Base-by-base conservation (phyloP, 2,329 filamentous ascomycete species). In the Raffaelea deltoideospora region DNA sequence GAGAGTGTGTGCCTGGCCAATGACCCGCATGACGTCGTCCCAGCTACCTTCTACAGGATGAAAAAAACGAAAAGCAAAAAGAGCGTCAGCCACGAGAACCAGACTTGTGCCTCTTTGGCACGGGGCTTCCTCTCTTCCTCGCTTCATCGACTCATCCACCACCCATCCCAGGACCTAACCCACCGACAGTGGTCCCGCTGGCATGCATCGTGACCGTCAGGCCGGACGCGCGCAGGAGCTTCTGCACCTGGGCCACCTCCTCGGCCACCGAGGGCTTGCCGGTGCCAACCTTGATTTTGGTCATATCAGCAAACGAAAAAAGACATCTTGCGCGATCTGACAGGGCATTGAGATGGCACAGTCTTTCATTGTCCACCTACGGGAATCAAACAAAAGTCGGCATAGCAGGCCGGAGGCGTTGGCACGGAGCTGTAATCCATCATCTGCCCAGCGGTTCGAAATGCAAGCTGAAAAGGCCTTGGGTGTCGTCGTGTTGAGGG, bases 351-450 rank as follows among this genome's bases (percentile, higher is more conserved):
- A n/a, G n/a, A n/a, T n/a, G n/a, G n/a, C n/a, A n/a, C n/a, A n/a
- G n/a, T n/a, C n/a, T n/a, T n/a, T n/a, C n/a, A n/a, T n/a, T n/a
- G n/a, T n/a, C n/a, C 21, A 60, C 71, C 41, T 51, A 82, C 78
- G 2, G 87, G 87, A 42, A 95, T 79, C 46, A 95, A 66, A 57
- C 87, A 95, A 55, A 95, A 94, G 60, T 95, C 87, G 40, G 80
- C 87, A 37, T 79, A 84, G 59, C 84, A 92, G 39, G 75, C 63
- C 38, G 71, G 63, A 4, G 87, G 87, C 1, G 84, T 88, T 22
- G 67, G 48, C 37, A 76, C 51, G 29, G 53, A 54, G 21, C 55
- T 50, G 54, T 71, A 72, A 45, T 67, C 28, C 40, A 44, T 47
- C 17, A 24, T 17, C 4, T 24, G 5, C 4, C 14, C 13, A 3